A percentile compares a stretch with the other conserved stretches of the same genome.
Conservation (phyloP, 257 asterid genomes). For the Solanum lignicaule region DNA sequence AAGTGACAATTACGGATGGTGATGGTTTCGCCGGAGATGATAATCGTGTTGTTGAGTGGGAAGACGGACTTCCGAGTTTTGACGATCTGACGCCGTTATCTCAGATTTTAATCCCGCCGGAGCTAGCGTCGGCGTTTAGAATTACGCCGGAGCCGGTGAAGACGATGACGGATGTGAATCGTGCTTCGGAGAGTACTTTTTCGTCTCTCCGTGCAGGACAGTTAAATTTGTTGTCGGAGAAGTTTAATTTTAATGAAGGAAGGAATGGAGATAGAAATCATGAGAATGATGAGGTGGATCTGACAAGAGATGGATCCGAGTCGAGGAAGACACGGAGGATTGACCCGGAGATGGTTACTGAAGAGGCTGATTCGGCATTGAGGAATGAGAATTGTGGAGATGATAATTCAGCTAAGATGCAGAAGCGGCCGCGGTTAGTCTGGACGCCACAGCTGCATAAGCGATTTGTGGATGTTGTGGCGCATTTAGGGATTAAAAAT, state of each 20-base stretch:
- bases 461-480: conserved; percentile 19
- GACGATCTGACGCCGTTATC: conserved; percentile 17
- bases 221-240: background rate
- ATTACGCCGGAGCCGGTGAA: conserved; percentile 7
- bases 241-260: background rate
- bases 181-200: conserved; percentile 10
- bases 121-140: conserved; percentile 13
- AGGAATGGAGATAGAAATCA: background rate
- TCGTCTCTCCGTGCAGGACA: background rate
- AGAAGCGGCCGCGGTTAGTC: conserved; percentile 14
- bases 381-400: background rate
- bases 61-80: conserved; percentile 9
- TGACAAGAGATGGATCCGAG: conserved; percentile 6
- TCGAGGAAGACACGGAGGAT: conserved; percentile 7
- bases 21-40: background rate
- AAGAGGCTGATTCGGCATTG: conserved; percentile 3
- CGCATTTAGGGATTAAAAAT: conserved; percentile 14
- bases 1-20: conserved; percentile 26
- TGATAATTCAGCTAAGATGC: background rate
- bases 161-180: conserved; percentile 11
- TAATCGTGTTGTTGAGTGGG: conserved; percentile 9
- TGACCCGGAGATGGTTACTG: conserved; percentile 4
- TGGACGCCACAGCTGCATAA: conserved; percentile 27
- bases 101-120: conserved; percentile 11
- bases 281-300: conserved; percentile 4